Base-by-base conservation (phyloP, 179 eudicot species). In the Silene noctiflora region DNA sequence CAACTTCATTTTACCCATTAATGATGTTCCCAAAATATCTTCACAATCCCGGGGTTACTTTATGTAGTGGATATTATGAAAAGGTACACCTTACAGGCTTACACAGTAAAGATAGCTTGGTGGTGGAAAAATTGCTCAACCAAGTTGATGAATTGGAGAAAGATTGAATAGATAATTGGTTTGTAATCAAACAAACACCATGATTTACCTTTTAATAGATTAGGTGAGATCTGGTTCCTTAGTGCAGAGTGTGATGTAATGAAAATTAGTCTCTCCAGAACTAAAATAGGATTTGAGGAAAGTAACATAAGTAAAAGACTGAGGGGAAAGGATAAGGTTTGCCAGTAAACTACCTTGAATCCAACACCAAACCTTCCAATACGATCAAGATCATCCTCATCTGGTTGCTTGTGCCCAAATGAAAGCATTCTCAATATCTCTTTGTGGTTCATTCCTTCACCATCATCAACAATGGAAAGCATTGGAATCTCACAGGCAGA, bases 291-390 rank as follows among this genome's bases (percentile, higher is more conserved):
- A 24, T 71, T 67, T 17, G 46, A n/a, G 56, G 8, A 67, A 67
- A 53, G 6, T 10, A 51, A 11, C 59, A 51, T 24, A 25, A 22
- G 29, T 5, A 27, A 70, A 24, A 22, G 62, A 20, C 22, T 6
- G 17, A 29, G 27, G 3, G 4, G 11, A 8, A 35, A 29, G 62
- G 24, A 21, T 44, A 29, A 73, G 69, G 6, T 55, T 14, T 53
- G 66, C 51, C n/a, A 17, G 72, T 25, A 62, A 60, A 39, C 55
- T 80, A 91, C 97, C 95, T 90, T 91, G 79, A 91, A 91, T 46
- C 97, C 97, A 77, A 90, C 81, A 42, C 97, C 97, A 87, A 87
- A 91, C 82, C 87, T 88, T 65, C 97, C 97, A 76, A 90, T 86
- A 68, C 80, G 85, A 60, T 86, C 75, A 21, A 80, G 75, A 78